Evolutionary conservation across 768 basidiomycete genomes (phyloP), one percentile per base, ranked within the genome.

Genomic region (Coprinopsis cinerea): DNA sequence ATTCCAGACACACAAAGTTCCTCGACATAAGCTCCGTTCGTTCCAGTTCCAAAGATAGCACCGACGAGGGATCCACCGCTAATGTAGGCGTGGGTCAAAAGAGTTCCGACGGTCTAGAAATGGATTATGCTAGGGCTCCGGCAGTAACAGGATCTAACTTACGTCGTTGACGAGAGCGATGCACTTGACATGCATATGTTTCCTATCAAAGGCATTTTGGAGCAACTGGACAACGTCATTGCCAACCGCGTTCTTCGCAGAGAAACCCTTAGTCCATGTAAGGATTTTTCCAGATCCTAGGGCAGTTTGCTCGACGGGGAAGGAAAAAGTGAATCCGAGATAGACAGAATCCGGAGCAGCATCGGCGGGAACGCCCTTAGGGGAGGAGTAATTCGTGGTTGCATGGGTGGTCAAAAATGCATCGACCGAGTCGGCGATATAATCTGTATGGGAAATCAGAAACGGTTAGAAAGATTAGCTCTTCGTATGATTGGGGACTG

Each of bases 11-110:
- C 52, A 77, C 77, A 65, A 25, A 93, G 71, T 56, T 88, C 77
- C 64, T 98, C 95, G 43, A 99, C 80, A 67, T 96, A 99, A 10
- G 96, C 96, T 25, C 96, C 96, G 61, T 99, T 99, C 4, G 96
- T 98, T 15, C 96, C 96, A 0, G 96, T 99, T 22, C 96, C 96
- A 63, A 98, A 98, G 59, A 98, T 98, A 48, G 86, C 86, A 41
- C 86, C 88, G 27, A 94, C 78, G 14, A 92, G 72, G 59, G 91
- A 95, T 4, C 88, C 88, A 17, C 96, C 96, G 2, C 83, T 79
- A n/a, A 88, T 88, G 63, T 99, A 99, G 7, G 93, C 88, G 40
- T 92, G 80, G 10, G 94, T 94, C 24, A 99, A 73, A 39, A 97
- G 77, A 4, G 96, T 90, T 25, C 96, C 96, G 20, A 97, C 95